phyloP scores from a whole-genome alignment of 305 asterid species.

The Fraxinus velutina region DNA sequence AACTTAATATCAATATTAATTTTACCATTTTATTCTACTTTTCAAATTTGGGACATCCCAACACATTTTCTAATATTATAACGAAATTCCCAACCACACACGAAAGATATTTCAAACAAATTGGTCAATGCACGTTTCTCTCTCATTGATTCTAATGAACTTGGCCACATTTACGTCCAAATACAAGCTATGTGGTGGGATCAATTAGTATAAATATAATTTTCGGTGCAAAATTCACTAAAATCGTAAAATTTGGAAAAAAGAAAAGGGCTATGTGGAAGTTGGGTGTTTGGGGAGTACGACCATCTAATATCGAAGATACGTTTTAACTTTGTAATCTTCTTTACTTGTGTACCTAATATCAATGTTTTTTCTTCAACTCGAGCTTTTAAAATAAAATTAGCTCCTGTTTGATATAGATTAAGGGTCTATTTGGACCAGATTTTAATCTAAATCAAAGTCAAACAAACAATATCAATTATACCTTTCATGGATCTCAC shows the following conservation, averaged over 20 bases:
- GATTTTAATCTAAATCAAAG: no score
- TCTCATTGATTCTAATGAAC: not conserved
- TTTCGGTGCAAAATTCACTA: not conserved
- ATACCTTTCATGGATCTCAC: no score
- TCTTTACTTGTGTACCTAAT: not conserved
- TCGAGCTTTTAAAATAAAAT: not conserved
- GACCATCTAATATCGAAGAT: not conserved
- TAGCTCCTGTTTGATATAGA: not conserved
- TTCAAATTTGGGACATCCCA: not conserved
- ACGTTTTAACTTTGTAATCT: not conserved
- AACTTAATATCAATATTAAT: not conserved
- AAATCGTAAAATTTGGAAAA: not conserved
- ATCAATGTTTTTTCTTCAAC: not conserved
- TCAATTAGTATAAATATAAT: not conserved
- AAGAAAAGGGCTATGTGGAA: not conserved
- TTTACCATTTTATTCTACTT: not conserved
- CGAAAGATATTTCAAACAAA: not conserved
- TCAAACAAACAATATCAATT: no score
- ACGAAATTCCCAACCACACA: not conserved
- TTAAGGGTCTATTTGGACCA: no score
- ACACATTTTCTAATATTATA: not conserved
- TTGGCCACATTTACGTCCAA: slow-evolving; percentile 3
- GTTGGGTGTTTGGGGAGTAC: not conserved
- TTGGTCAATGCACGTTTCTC: not conserved
- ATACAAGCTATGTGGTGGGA: not conserved